These are phyloP conservation scores for Acer negundo DNA, from an alignment of 345 rosid species.

Conservation along the genomic window DNA sequence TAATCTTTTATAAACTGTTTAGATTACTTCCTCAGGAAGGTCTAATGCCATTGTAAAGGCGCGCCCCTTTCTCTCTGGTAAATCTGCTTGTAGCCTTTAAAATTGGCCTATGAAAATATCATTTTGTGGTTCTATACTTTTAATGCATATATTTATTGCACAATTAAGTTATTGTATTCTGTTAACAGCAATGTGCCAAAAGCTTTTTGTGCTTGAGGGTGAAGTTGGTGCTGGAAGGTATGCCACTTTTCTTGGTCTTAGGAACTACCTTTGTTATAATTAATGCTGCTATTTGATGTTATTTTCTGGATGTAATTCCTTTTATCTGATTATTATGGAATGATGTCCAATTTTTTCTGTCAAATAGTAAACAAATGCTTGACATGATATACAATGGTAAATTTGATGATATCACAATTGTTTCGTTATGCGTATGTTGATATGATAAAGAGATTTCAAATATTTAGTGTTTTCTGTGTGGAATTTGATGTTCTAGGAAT, in stretches of 20 bases:
- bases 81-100: conserved; percentile 22
- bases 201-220: conserved; percentile 68
- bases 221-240: conserved; percentile 89
- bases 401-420: neutral
- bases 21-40: conserved; percentile 82
- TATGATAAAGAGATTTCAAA: neutral
- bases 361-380: neutral
- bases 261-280: neutral
- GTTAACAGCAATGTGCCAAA: conserved; percentile 71
- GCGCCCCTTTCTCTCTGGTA: conserved; percentile 79
- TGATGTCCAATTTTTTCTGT: neutral
- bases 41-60: conserved; percentile 74
- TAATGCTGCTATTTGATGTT: neutral
- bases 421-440: neutral
- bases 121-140: conserved; percentile 19
- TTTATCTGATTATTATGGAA: neutral
- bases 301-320: neutral
- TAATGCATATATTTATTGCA: conserved; percentile 14
- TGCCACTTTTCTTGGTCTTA: conserved; percentile 25
- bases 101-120: neutral
- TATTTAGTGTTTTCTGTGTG: neutral
- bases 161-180: conserved; percentile 20
- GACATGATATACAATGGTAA: neutral
- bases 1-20: conserved; percentile 15
- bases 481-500: conserved; percentile 8